Evolutionary conservation across 108 stramenopile genomes (phyloP).

Genomic region (Epipyxis sp.): DNA sequence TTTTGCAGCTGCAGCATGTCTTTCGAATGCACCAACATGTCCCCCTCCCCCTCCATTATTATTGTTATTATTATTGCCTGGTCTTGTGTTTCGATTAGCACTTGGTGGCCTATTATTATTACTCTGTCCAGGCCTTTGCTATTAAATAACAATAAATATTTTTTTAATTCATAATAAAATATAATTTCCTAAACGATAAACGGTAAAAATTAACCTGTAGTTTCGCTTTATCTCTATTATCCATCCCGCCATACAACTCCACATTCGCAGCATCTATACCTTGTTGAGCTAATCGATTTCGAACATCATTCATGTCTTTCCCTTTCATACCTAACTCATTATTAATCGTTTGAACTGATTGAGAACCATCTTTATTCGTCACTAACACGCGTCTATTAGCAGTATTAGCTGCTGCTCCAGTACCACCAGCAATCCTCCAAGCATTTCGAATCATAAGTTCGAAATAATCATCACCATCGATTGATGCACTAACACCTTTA

Average conservation of each 20-base stretch:
- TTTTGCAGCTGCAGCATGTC: slow-evolving; percentile 19
- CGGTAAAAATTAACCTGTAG: too few relatives aligned
- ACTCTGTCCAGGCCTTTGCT: too few relatives aligned
- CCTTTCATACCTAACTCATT: slow-evolving; percentile 24
- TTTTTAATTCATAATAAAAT: too few relatives aligned
- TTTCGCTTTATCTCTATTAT: background rate
- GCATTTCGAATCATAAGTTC: slow-evolving; percentile 35
- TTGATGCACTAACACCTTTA: slow-evolving; percentile 19
- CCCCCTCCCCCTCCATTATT: background rate
- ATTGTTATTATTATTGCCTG: background rate
- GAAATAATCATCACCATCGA: slow-evolving; percentile 34
- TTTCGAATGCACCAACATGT: background rate
- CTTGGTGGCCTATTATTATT: background rate
- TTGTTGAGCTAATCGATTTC: slow-evolving; percentile 19
- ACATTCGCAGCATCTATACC: slow-evolving; percentile 27
- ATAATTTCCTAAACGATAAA: too few relatives aligned
- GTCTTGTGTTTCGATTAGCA: background rate
- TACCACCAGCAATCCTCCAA: slow-evolving; percentile 29
- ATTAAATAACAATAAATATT: too few relatives aligned
- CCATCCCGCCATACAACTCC: slow-evolving; percentile 22
- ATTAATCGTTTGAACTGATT: slow-evolving; percentile 13
- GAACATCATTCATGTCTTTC: slow-evolving; percentile 1
- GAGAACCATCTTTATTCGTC: slow-evolving; percentile 29
- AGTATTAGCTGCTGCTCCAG: slow-evolving; percentile 24
- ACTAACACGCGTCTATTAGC: slow-evolving; percentile 30